Conservation (phyloP, 2,329 filamentous ascomycete genomes). For the Kalmusia sp. region DNA sequence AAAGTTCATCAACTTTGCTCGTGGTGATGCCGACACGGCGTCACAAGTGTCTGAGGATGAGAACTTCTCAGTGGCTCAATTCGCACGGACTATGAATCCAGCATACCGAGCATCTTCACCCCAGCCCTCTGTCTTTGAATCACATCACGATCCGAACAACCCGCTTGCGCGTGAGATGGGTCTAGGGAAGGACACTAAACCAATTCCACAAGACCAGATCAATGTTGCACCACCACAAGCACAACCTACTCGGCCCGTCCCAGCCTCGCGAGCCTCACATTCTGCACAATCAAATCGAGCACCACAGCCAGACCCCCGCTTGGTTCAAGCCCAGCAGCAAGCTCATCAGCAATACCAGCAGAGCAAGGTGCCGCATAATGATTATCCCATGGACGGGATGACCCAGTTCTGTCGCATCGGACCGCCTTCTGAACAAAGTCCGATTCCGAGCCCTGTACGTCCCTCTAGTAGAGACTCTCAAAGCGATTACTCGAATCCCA, state of each 20-base stretch:
- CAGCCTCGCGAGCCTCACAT: constrained; percentile 10
- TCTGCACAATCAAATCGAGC: constrained; percentile 21
- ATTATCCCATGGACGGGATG: constrained; percentile 95
- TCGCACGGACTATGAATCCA: constrained; percentile 92
- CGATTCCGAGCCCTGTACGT: constrained; percentile 71
- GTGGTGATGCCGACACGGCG: constrained; percentile 82
- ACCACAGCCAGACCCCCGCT: constrained; percentile 42
- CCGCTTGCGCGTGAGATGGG: constrained; percentile 73
- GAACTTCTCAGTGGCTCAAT: constrained; percentile 92
- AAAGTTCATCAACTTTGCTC: constrained; percentile 98
- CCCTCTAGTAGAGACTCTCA: constrained; percentile 86
- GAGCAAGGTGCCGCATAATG: constrained; percentile 83
- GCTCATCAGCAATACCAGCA: constrained; percentile 48
- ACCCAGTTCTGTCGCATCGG: constrained; percentile 92
- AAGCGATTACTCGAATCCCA: constrained; percentile 89
- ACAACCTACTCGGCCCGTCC: constrained; percentile 12
- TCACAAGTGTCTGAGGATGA: constrained; percentile 88
- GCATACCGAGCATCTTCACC: constrained; percentile 95
- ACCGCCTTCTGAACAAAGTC: constrained; percentile 72
- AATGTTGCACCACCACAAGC: constrained; percentile 21
- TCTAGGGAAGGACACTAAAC: constrained; percentile 52
- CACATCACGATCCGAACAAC: constrained; percentile 86
- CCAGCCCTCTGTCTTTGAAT: constrained; percentile 90
- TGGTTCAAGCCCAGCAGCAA: constrained; percentile 46
- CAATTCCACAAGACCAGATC: constrained; percentile 36